Evolutionary conservation across 2,329 filamentous ascomycete species (phyloP).

Genomic region (Epichloe sp.): DNA sequence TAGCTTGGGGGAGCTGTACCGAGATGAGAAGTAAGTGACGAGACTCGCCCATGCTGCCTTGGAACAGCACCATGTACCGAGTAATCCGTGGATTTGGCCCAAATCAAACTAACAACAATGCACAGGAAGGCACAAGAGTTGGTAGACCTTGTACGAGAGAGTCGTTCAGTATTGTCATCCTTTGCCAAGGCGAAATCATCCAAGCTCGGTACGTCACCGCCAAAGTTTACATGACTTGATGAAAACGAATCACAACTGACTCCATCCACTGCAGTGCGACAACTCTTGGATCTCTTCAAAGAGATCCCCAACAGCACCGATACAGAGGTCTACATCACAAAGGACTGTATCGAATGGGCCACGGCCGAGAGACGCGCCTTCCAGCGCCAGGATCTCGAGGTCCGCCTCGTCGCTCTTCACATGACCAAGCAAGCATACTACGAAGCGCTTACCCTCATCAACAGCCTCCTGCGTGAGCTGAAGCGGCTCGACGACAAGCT

Average conservation of each 20-base stretch:
- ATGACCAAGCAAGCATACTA: conserved; percentile 98
- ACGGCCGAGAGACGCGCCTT: conserved; percentile 89
- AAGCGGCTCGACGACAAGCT: conserved; percentile 98
- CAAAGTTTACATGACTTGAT: background rate
- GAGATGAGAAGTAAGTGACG: conserved; percentile 62
- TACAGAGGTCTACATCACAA: conserved; percentile 86
- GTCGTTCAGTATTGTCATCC: conserved; percentile 79
- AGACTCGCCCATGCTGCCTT: background rate
- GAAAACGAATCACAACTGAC: background rate
- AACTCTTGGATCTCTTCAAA: conserved; percentile 90
- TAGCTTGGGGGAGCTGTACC: conserved; percentile 81
- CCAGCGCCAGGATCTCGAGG: conserved; percentile 95
- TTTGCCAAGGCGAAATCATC: conserved; percentile 99
- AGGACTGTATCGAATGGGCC: conserved; percentile 99
- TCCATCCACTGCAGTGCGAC: conserved; percentile 54
- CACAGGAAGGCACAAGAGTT: conserved; percentile 67
- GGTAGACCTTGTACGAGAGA: conserved; percentile 79
- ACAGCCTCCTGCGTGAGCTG: conserved; percentile 86
- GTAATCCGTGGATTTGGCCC: background rate
- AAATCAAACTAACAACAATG: background rate
- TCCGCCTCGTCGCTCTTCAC: conserved; percentile 81
- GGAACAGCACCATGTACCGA: background rate
- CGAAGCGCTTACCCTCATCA: conserved; percentile 92
- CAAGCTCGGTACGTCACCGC: conserved; percentile 63
- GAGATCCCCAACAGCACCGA: conserved; percentile 91